These are phyloP conservation scores for Calendula officinalis DNA, from an alignment of 129 eudicot genomes.

Conservation along the genomic window DNA sequence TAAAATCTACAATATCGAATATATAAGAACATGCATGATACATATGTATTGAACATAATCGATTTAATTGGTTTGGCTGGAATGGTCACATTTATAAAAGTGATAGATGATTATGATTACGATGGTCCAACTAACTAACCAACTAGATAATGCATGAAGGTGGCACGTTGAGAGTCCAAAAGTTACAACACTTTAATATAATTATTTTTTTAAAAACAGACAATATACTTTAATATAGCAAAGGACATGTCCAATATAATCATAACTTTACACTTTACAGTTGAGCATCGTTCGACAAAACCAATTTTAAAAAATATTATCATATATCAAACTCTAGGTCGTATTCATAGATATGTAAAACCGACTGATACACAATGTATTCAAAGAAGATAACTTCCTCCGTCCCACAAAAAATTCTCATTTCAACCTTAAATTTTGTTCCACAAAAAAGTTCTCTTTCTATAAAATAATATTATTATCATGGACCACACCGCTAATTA, in stretches of 20 bases:
- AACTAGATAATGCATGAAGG: constrained; percentile 35
- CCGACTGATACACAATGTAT: too few relatives aligned
- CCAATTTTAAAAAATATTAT: not conserved
- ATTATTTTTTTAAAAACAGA: too few relatives aligned
- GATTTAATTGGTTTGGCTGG: constrained; percentile 1
- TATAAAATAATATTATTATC: too few relatives aligned
- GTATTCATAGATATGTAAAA: not conserved
- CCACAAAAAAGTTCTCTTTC: too few relatives aligned
- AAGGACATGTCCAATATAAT: constrained; percentile 7
- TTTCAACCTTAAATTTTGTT: too few relatives aligned
- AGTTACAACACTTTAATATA: constrained; percentile 3
- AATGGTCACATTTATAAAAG: constrained; percentile 27
- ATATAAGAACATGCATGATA: constrained; percentile 9
- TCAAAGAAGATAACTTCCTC: too few relatives aligned
- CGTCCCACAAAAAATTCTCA: too few relatives aligned
- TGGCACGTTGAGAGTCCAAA: constrained; percentile 11
- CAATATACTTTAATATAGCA: not conserved
- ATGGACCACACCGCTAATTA: too few relatives aligned
- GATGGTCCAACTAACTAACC: constrained; percentile 33
- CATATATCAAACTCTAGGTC: not conserved
- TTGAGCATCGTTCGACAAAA: constrained; percentile 5
- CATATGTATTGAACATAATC: not conserved
- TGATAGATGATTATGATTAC: constrained; percentile 20
- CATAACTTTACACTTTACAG: constrained; percentile 11
- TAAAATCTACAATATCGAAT: not conserved